Evolutionary conservation across 106 monocot species (phyloP).

Genomic region (Posidonia australis): DNA sequence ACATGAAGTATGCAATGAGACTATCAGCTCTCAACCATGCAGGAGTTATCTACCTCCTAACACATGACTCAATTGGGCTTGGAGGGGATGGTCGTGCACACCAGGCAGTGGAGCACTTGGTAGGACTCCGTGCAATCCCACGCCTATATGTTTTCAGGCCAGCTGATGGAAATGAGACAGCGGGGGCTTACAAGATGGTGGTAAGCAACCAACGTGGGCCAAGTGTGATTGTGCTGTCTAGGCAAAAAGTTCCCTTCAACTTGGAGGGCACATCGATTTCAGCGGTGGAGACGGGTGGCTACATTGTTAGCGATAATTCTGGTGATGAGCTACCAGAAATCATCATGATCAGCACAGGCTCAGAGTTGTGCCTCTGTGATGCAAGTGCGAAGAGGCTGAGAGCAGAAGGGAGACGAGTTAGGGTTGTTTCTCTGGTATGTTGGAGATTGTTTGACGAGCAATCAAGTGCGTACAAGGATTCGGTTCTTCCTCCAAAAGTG

Average conservation of each 20-base stretch:
- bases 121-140: constrained; percentile 27
- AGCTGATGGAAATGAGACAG: constrained; percentile 32
- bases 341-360: constrained; percentile 24
- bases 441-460: constrained; percentile 34
- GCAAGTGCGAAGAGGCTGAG: constrained; percentile 21
- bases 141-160: constrained; percentile 21
- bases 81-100: constrained; percentile 35
- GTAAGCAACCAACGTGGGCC: constrained; percentile 16
- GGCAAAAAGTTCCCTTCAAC: constrained; percentile 29
- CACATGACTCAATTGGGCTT: constrained; percentile 33
- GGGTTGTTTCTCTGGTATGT: constrained; percentile 37
- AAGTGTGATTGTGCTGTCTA: constrained; percentile 17
- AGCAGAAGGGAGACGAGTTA: constrained; percentile 13
- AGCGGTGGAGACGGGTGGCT: constrained; percentile 22
- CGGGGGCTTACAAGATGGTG: constrained; percentile 26
- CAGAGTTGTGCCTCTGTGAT: constrained; percentile 29
- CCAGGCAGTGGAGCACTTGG: constrained; percentile 27
- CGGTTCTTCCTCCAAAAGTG: constrained; percentile 11
- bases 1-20: constrained; percentile 37
- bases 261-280: constrained; percentile 15
- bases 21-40: constrained; percentile 33
- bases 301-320: constrained; percentile 28
- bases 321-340: constrained; percentile 15
- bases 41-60: constrained; percentile 26
- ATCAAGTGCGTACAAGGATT: constrained; percentile 18